Percentiles rank a stretch among this genome's conserved stretches.
Evolutionary conservation across 495 filamentous ascomycete species (phyloP).

Genomic region (Penicillium soppii): DNA sequence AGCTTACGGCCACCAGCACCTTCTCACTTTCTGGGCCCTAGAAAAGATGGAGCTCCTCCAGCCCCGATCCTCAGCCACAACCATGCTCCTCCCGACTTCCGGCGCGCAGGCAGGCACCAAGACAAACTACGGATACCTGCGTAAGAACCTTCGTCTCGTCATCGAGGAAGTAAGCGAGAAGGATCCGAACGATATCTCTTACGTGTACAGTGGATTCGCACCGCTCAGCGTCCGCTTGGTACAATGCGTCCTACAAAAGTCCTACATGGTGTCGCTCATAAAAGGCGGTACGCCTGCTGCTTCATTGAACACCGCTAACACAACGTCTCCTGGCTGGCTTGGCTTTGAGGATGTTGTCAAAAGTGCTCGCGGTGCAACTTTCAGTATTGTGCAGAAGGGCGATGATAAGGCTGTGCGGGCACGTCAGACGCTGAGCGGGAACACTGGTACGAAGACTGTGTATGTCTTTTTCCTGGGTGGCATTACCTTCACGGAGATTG

Average conservation of each 20-base stretch:
- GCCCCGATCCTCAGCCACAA: constrained; percentile 65
- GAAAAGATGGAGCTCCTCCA: constrained; percentile 87
- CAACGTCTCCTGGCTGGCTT: constrained; percentile 77
- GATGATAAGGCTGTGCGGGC: constrained; percentile 91
- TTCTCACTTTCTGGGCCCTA: constrained; percentile 83
- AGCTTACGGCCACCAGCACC: constrained; percentile 91
- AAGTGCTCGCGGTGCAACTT: constrained; percentile 78
- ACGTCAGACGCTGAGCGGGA: constrained; percentile 67
- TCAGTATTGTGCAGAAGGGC: constrained; percentile 89
- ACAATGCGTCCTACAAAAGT: constrained; percentile 93
- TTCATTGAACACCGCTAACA: constrained; percentile 48
- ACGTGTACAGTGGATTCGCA: constrained; percentile 96
- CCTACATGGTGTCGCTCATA: constrained; percentile 69
- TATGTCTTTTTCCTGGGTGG: constrained; percentile 95
- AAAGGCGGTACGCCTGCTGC: constrained; percentile 51
- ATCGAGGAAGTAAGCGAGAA: constrained; percentile 97
- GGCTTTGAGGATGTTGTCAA: constrained; percentile 89
- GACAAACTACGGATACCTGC: constrained; percentile 87
- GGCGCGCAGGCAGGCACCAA: constrained; percentile 59
- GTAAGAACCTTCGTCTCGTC: constrained; percentile 82
- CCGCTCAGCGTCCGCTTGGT: constrained; percentile 90
- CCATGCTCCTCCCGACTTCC: constrained; percentile 65
- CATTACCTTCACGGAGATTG: constrained; percentile 93
- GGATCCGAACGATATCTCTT: constrained; percentile 94
- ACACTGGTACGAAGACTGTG: constrained; percentile 74